Evolutionary conservation across 768 basidiomycete genomes (phyloP), one percentile per base, ranked within the genome.

Genomic region (Trichaptum fuscoviolaceum): DNA sequence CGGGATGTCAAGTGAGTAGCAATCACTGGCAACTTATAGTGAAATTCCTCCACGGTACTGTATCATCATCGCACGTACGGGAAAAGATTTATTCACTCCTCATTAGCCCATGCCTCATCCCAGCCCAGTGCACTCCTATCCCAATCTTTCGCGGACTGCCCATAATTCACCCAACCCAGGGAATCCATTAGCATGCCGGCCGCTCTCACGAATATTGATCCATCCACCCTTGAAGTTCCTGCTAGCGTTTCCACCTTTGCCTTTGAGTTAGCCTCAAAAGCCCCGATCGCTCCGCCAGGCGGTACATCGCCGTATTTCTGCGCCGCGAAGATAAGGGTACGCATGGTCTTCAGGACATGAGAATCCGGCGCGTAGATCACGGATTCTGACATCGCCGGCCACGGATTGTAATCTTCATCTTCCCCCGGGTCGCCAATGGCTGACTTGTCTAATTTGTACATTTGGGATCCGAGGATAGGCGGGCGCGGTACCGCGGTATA

Each of bases 81-180:
- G 8, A 30, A 30, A 30, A 3, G 30, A 30, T 8, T 30, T 8
- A 30, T 30, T 30, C 30, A n/a, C 34, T 70, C 63, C 74, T 71
- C 72, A 35, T 71, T 64, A 58, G 78, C 78, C 87, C 86, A 87
- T 12, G 85, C 84, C 7, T 81, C 85, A 65, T 87, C 84, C 85
- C 86, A 87, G 0, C 85, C 86, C 57, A 87, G 74, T 2, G 80
- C 85, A 72, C 83, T 85, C 27, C 80, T 67, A 73, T 87, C 86
- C 87, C 87, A 88, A 1, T 70, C 52, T n/a, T 82, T 80, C 57
- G 75, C 79, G 57, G 74, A 66, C 72, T 87, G 81, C 4, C 86
- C 86, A 74, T 82, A 75, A 10, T 76, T 72, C 0, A 83, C 81
- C 87, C 86, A 88, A 0, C 87, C 85, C 69, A 87, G 73, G 12